These are phyloP conservation scores for Waitea zeae DNA, from an alignment of 1,284 basidiomycete genomes.

Conservation along the genomic window DNA sequence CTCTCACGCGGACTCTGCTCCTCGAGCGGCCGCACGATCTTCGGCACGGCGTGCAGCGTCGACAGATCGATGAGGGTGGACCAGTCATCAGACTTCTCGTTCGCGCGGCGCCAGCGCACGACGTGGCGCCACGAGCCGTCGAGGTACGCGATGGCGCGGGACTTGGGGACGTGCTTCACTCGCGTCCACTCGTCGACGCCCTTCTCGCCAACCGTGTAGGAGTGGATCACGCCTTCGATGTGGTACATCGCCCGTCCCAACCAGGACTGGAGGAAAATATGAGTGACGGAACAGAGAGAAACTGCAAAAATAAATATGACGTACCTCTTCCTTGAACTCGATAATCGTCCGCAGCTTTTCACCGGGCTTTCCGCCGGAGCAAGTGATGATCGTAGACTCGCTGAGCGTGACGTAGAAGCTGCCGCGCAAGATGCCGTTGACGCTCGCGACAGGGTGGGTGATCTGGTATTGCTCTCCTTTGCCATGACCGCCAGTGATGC, in stretches of 20 bases:
- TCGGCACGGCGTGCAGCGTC: constrained; percentile 62
- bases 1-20: constrained; percentile 75
- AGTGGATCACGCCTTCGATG: constrained; percentile 83
- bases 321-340: constrained; percentile 92
- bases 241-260: constrained; percentile 78
- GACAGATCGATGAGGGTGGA: constrained; percentile 65
- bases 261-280: constrained; percentile 51
- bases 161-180: constrained; percentile 78
- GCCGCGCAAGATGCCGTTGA: constrained; percentile 85
- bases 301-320: constrained; percentile 10
- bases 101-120: constrained; percentile 61
- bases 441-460: constrained; percentile 77
- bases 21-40: constrained; percentile 68
- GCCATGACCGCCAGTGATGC: constrained; percentile 58
- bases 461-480: constrained; percentile 77
- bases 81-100: constrained; percentile 39
- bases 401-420: constrained; percentile 81
- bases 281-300: not conserved
- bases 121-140: constrained; percentile 81
- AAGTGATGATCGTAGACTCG: constrained; percentile 74
- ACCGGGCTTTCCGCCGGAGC: constrained; percentile 45
- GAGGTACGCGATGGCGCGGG: constrained; percentile 64
- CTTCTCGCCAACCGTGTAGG: constrained; percentile 43
- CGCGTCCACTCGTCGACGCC: constrained; percentile 69
- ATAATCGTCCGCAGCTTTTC: constrained; percentile 65